Evolutionary conservation across 2,329 filamentous ascomycete genomes (phyloP), one percentile per base, ranked within the genome.

Genomic region (Mariannaea elegans): DNA sequence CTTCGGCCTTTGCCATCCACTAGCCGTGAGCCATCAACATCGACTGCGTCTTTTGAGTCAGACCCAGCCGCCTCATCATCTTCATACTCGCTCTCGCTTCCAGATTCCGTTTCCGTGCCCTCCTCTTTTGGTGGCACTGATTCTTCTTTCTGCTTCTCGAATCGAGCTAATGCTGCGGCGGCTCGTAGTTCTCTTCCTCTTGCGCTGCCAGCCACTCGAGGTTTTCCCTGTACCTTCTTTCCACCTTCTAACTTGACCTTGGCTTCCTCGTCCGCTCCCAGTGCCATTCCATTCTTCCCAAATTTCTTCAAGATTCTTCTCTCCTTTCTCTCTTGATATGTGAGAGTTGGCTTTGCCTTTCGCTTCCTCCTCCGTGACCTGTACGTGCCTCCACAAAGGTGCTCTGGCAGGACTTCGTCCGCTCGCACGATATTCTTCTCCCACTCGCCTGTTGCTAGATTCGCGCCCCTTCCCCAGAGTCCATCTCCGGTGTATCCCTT

Each of bases 321-420:
- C 72, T 93, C 88, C 73, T 93, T 89, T 68, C 84, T 83, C 76
- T 94, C 91, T 44, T 89, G 87, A 74, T 92, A 92, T 6, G 83
- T 87, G 27, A 89, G 68, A 42, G 80, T 76, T 24, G 81, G 78
- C 66, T 83, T 82, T 2, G 72, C 78, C 69, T 83, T 84, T 53
- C 84, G 80, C 72, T 86, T 89, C 56, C 85, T 81, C 63, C 82
- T 80, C 36, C 82, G 76, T 1, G 87, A 87, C 46, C 85, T 81
- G 72, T 90, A 97, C 3, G 91, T 93, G 2, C 93, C 93, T 63
- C 93, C 93, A 69, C 93, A 97, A 1, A 95, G 78, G 72, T 93
- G 88, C 70, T 92, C 85, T 0, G 90, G 87, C 44, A 92, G 77
- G 14, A 80, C 72, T 62, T 91, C 87, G 32, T 82, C 81, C 0